A percentile compares a stretch with the other conserved stretches of the same genome.
Conservation (phyloP, 129 eudicot species). For the Calendula officinalis region DNA sequence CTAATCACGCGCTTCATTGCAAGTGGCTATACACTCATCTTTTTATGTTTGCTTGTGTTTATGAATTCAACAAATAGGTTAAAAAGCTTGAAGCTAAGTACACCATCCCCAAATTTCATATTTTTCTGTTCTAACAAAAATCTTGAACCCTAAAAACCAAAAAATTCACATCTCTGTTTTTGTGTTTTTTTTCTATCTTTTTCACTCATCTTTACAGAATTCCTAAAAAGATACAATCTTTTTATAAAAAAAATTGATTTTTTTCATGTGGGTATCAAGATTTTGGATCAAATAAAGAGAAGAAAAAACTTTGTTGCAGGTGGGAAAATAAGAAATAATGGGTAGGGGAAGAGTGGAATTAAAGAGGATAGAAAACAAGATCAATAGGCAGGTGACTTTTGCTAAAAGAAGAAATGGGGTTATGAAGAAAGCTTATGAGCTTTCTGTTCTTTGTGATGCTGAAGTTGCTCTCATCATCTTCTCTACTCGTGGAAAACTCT, state of each 20-base stretch:
- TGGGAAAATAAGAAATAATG: constrained; percentile 15
- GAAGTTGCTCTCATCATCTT: constrained; percentile 76
- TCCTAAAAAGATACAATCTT: too few species aligned
- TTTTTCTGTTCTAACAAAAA: neutral
- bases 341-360: constrained; percentile 51
- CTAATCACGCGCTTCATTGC: constrained; percentile 25
- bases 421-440: constrained; percentile 83
- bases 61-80: constrained; percentile 25
- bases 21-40: constrained; percentile 13
- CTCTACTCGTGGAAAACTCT: constrained; percentile 75
- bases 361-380: constrained; percentile 50
- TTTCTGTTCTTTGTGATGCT: constrained; percentile 67
- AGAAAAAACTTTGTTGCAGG: neutral
- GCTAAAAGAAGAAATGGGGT: constrained; percentile 79
- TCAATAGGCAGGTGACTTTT: constrained; percentile 52
- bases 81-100: constrained; percentile 26
- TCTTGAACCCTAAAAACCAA: constrained; percentile 24
- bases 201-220: neutral
- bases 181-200: neutral
- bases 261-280: constrained; percentile 5
- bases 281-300: constrained; percentile 18
- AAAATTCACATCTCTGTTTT: constrained; percentile 12
- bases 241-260: neutral
- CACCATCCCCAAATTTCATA: constrained; percentile 33
- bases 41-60: constrained; percentile 24